A percentile compares a stretch with the other conserved stretches of the same genome.
These are phyloP conservation scores for Diplodia mutila DNA, from an alignment of 2,329 filamentous ascomycete genomes.

Conservation along the genomic window DNA sequence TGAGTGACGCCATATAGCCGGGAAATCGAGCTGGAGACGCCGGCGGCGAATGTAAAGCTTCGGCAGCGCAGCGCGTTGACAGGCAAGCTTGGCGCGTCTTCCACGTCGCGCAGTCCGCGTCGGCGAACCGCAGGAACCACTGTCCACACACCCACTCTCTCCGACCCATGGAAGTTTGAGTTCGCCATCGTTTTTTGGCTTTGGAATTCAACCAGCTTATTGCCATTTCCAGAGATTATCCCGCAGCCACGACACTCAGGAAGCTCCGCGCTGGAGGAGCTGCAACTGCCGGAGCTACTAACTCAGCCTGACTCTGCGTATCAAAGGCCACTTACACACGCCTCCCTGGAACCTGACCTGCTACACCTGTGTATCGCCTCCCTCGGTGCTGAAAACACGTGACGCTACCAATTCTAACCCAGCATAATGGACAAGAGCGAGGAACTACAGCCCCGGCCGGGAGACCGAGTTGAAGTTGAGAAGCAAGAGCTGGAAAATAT, in stretches of 20 bases:
- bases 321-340: not conserved
- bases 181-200: not conserved
- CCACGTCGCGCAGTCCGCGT: not conserved
- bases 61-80: not conserved
- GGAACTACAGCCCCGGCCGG: not conserved
- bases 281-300: not conserved
- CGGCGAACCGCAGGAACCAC: not conserved
- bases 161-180: not conserved
- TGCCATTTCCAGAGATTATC: not conserved
- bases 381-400: not conserved
- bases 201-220: not conserved
- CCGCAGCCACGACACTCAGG: not conserved
- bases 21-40: no score
- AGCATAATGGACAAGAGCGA: not conserved
- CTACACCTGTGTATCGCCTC: not conserved
- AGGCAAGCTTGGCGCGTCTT: conserved; percentile 12
- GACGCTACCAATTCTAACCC: not conserved
- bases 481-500: not conserved
- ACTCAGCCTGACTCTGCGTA: not conserved
- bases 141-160: not conserved
- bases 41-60: not conserved
- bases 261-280: not conserved
- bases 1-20: not conserved
- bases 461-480: not conserved
- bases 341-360: not conserved